phyloP scores from a whole-genome alignment of 2,329 filamentous ascomycete genomes.

The Colletotrichum sansevieriae region DNA sequence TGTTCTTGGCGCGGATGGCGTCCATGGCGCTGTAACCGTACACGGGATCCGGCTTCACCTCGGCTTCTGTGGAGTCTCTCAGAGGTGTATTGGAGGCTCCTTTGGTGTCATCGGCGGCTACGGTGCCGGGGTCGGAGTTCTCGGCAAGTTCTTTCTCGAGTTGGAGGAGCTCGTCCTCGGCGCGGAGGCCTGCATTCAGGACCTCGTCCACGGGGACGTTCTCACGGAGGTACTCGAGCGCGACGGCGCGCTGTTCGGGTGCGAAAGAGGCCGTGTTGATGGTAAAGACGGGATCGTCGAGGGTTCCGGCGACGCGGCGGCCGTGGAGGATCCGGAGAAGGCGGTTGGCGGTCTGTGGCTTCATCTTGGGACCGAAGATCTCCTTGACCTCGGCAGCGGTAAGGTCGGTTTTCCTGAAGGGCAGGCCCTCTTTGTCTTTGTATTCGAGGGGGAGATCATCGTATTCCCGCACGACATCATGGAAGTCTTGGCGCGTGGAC shows the following conservation, averaged over 20 bases:
- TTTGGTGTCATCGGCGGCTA: slow-evolving; percentile 41
- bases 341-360: slow-evolving; percentile 61
- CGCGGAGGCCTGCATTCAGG: slow-evolving; percentile 70
- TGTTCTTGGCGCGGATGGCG: slow-evolving; percentile 66
- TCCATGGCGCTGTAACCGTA: slow-evolving; percentile 72
- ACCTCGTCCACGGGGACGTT: slow-evolving; percentile 71
- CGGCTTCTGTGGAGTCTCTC: slow-evolving; percentile 36
- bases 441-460: slow-evolving; percentile 70
- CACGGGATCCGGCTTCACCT: slow-evolving; percentile 58
- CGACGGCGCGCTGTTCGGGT: slow-evolving; percentile 57
- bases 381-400: slow-evolving; percentile 58
- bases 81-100: not conserved
- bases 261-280: slow-evolving; percentile 62
- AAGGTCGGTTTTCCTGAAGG: slow-evolving; percentile 65
- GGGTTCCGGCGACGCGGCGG: slow-evolving; percentile 72
- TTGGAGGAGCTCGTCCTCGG: slow-evolving; percentile 71
- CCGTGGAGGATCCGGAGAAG: slow-evolving; percentile 72
- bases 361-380: slow-evolving; percentile 65
- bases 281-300: slow-evolving; percentile 68
- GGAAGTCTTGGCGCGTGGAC: slow-evolving; percentile 35
- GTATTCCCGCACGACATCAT: slow-evolving; percentile 62
- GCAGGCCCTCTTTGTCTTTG: slow-evolving; percentile 66
- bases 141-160: slow-evolving; percentile 57
- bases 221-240: slow-evolving; percentile 67
- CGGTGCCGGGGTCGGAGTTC: slow-evolving; percentile 36